A percentile compares a stretch with the other conserved stretches of the same genome.
Evolutionary conservation across 1,284 basidiomycete species (phyloP).

Genomic region (Phellinidium pouzarii): DNA sequence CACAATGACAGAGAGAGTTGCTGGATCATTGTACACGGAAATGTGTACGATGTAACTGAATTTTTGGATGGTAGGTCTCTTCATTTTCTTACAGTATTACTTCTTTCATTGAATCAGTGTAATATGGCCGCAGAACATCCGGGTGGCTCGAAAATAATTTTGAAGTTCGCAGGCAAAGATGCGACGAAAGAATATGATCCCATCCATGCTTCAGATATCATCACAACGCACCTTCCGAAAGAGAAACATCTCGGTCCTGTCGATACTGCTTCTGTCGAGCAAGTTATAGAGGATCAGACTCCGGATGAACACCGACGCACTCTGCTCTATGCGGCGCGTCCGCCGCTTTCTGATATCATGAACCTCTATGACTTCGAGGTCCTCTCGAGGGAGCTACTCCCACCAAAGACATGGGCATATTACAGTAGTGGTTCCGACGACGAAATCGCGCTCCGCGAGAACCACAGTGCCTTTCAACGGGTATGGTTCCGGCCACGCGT

Average conservation of each 20-base stretch:
- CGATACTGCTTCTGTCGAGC: slow-evolving; percentile 39
- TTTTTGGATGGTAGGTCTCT: slow-evolving; percentile 48
- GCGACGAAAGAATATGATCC: slow-evolving; percentile 64
- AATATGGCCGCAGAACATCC: neutral
- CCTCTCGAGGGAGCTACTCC: slow-evolving; percentile 47
- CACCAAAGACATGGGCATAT: slow-evolving; percentile 58
- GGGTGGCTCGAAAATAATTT: slow-evolving; percentile 49
- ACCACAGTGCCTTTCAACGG: slow-evolving; percentile 57
- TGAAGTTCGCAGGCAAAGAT: slow-evolving; percentile 71
- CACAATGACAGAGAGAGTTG: slow-evolving; percentile 28
- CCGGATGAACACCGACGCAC: slow-evolving; percentile 34
- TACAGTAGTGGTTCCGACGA: slow-evolving; percentile 60
- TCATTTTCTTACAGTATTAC: slow-evolving; percentile 30
- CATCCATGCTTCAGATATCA: slow-evolving; percentile 59
- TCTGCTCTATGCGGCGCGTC: slow-evolving; percentile 35
- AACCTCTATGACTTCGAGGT: slow-evolving; percentile 70
- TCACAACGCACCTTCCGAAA: slow-evolving; percentile 51
- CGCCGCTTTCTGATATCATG: slow-evolving; percentile 52
- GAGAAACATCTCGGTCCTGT: slow-evolving; percentile 40
- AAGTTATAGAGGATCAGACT: slow-evolving; percentile 39
- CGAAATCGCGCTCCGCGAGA: slow-evolving; percentile 64
- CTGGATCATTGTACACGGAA: slow-evolving; percentile 71
- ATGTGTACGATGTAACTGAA: slow-evolving; percentile 68
- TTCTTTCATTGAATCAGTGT: neutral
- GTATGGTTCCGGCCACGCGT: slow-evolving; percentile 75